Percentiles rank a stretch among this genome's conserved stretches.
These are phyloP conservation scores for Pichia nanzhaoensis DNA, from an alignment of 805 yeast genomes.

Conservation along the genomic window DNA sequence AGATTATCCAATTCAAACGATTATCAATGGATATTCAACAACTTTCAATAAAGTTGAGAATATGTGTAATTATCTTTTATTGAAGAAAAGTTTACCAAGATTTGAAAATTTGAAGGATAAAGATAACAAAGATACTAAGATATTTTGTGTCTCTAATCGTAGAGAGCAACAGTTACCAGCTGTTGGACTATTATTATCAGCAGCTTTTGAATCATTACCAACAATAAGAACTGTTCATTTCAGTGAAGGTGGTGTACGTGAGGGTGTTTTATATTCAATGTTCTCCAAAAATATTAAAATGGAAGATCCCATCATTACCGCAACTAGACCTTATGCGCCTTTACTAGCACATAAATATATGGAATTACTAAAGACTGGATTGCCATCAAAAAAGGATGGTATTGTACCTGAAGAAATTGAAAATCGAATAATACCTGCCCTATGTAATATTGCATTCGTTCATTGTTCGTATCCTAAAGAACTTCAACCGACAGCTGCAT, in stretches of 20 bases:
- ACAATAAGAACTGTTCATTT: slow-evolving; percentile 56
- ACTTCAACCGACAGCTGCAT: slow-evolving; percentile 65
- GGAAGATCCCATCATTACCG: slow-evolving; percentile 64
- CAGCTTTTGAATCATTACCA: slow-evolving; percentile 57
- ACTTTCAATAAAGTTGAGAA: slow-evolving; percentile 44
- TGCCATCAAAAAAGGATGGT: slow-evolving; percentile 38
- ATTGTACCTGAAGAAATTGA: slow-evolving; percentile 53
- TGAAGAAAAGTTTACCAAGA: slow-evolving; percentile 43
- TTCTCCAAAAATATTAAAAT: slow-evolving; percentile 50
- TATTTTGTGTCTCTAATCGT: slow-evolving; percentile 61
- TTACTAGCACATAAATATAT: slow-evolving; percentile 51
- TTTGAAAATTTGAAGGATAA: slow-evolving; percentile 32
- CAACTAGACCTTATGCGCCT: slow-evolving; percentile 69
- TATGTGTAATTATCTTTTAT: slow-evolving; percentile 44
- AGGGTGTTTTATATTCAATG: slow-evolving; percentile 62
- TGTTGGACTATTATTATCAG: slow-evolving; percentile 54
- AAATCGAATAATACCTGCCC: slow-evolving; percentile 58
- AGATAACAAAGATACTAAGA: slow-evolving; percentile 13
- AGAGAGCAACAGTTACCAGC: slow-evolving; percentile 65
- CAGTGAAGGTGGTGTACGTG: slow-evolving; percentile 73
- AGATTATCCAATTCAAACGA: slow-evolving; percentile 61
- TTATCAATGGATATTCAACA: slow-evolving; percentile 63
- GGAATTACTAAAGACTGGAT: slow-evolving; percentile 45
- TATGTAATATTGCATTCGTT: slow-evolving; percentile 68
- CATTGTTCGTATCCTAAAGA: slow-evolving; percentile 75